Percentiles rank a stretch among this genome's conserved stretches.
Evolutionary conservation across 345 rosid genomes (phyloP).

Genomic region (Zanthoxylum bungeanum): DNA sequence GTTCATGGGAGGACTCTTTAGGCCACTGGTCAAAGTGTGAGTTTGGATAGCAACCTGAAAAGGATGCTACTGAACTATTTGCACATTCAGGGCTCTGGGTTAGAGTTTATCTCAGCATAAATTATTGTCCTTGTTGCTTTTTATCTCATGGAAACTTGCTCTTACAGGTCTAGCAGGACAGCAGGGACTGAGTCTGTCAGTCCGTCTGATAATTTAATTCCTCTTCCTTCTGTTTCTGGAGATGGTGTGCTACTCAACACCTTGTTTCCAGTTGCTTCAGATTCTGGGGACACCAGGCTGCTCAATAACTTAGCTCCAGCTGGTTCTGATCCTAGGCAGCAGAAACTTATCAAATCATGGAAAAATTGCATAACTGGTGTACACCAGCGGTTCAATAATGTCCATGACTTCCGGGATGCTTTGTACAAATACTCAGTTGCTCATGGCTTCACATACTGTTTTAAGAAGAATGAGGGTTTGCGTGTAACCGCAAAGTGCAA

Average conservation of each 20-base stretch:
- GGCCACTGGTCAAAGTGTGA: background rate
- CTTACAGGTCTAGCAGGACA: constrained; percentile 29
- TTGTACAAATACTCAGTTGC: constrained; percentile 54
- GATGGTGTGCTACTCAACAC: constrained; percentile 12
- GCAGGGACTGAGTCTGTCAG: constrained; percentile 19
- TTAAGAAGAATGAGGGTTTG: constrained; percentile 47
- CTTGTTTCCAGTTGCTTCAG: constrained; percentile 5
- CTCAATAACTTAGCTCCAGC: background rate
- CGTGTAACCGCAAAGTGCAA: constrained; percentile 48
- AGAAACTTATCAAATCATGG: constrained; percentile 38
- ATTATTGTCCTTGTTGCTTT: background rate
- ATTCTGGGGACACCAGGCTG: constrained; percentile 6
- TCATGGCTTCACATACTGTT: constrained; percentile 43
- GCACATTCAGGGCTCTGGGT: background rate
- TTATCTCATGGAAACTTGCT: constrained; percentile 1
- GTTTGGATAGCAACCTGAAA: constrained; percentile 9
- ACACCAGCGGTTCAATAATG: constrained; percentile 53
- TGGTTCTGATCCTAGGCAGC: constrained; percentile 18
- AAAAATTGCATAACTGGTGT: constrained; percentile 47
- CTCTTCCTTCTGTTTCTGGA: constrained; percentile 13
- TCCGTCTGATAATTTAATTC: constrained; percentile 17
- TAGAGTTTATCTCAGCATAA: constrained; percentile 1
- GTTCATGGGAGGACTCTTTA: background rate
- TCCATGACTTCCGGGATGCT: constrained; percentile 49
- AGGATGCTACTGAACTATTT: constrained; percentile 8